Conservation (phyloP, 2,329 filamentous ascomycete genomes). For the Ophiostoma australiae region DNA sequence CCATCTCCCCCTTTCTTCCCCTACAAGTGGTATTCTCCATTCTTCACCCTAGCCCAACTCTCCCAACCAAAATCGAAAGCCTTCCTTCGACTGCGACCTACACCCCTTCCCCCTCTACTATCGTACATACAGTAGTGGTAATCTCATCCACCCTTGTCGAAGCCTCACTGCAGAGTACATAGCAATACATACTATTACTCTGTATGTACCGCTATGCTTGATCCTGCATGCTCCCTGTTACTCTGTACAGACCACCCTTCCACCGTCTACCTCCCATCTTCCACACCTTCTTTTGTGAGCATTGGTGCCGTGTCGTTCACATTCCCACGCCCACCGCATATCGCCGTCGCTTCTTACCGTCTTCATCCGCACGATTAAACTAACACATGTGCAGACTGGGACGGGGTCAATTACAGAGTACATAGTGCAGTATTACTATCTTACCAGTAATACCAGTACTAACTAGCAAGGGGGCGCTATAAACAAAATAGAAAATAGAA, state of each 20-base stretch:
- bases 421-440: neutral
- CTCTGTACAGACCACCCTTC: neutral
- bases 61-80: neutral
- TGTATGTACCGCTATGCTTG: neutral
- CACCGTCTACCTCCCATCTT: neutral
- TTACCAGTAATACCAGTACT: constrained; percentile 8
- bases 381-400: neutral
- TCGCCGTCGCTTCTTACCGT: constrained; percentile 13
- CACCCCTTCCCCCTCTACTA: neutral
- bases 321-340: constrained; percentile 11
- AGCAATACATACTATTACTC: too few species aligned
- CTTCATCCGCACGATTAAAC: constrained; percentile 10
- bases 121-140: too few species aligned
- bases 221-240: neutral
- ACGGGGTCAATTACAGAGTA: neutral
- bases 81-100: neutral
- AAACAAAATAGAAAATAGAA: constrained; percentile 13
- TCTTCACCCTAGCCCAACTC: constrained; percentile 2
- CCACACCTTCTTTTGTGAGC: neutral
- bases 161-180: neutral
- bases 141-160: neutral
- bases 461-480: constrained; percentile 16
- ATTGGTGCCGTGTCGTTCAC: neutral
- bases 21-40: constrained; percentile 9
- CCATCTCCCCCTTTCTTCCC: constrained; percentile 12